Evolutionary conservation across 345 rosid species (phyloP).

Genomic region (Gossypium thurberi): DNA sequence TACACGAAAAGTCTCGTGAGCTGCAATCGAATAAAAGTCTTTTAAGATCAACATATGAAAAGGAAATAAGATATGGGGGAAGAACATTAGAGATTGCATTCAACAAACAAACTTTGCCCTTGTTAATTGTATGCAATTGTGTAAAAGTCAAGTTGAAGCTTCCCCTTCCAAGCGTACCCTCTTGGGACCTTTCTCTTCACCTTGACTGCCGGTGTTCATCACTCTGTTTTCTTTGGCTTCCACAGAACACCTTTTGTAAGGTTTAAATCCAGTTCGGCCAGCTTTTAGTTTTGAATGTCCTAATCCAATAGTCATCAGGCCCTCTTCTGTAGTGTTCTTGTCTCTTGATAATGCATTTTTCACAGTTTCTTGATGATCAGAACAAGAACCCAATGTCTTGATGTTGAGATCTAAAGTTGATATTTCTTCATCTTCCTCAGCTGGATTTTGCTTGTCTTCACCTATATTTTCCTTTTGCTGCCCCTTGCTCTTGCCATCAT

Average conservation of each 20-base stretch:
- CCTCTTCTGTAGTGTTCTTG: conserved; percentile 28
- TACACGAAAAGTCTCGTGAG: conserved; percentile 39
- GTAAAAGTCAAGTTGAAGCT: conserved; percentile 42
- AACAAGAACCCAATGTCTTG: conserved; percentile 20
- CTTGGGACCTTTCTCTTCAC: conserved; percentile 69
- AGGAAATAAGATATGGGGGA: conserved; percentile 16
- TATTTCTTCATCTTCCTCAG: conserved; percentile 28
- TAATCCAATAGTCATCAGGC: conserved; percentile 47
- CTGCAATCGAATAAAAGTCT: conserved; percentile 16
- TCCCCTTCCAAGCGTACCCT: conserved; percentile 78
- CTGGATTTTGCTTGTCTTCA: conserved; percentile 28
- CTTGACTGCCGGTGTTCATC: conserved; percentile 34
- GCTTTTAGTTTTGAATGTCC: conserved; percentile 48
- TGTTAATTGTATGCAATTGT: conserved; percentile 25
- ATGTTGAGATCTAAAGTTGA: conserved; percentile 47
- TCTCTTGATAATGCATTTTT: conserved; percentile 11
- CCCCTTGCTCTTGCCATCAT: conserved; percentile 4
- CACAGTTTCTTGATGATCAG: conserved; percentile 33
- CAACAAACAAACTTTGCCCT: conserved; percentile 25
- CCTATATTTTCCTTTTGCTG: conserved; percentile 11
- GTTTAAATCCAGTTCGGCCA: conserved; percentile 75
- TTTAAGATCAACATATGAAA: conserved; percentile 23
- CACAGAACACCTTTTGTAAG: conserved; percentile 79
- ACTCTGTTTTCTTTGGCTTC: conserved; percentile 65
- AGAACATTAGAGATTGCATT: conserved; percentile 20